Conservation (phyloP, 148 eudicot species). For the Arbutus unedo region DNA sequence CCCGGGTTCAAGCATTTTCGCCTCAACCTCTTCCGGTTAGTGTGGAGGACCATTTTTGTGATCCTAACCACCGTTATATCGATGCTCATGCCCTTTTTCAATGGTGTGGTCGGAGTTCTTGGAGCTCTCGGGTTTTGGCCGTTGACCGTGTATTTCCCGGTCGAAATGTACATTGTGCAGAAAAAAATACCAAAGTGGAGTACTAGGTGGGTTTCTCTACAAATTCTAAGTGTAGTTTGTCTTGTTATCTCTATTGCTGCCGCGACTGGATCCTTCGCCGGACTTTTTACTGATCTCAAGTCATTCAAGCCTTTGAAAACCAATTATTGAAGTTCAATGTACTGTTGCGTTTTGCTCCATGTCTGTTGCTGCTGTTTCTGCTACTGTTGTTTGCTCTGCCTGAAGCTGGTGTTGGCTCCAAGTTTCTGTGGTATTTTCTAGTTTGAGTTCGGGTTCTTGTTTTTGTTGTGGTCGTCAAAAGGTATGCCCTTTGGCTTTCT, state of each 20-base stretch:
- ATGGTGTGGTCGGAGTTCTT: slow-evolving; percentile 40
- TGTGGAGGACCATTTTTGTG: slow-evolving; percentile 40
- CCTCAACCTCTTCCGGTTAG: slow-evolving; percentile 34
- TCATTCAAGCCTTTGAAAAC: slow-evolving; percentile 33
- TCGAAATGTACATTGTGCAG: slow-evolving; percentile 43
- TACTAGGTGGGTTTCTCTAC: slow-evolving; percentile 34
- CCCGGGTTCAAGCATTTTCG: slow-evolving; percentile 12
- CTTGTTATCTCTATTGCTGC: slow-evolving; percentile 35
- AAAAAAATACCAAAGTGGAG: slow-evolving; percentile 35
- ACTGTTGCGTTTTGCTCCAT: too few species aligned
- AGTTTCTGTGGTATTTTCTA: too few species aligned
- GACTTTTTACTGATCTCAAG: slow-evolving; percentile 30
- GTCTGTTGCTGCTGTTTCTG: too few species aligned
- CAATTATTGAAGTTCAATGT: slow-evolving; percentile 11
- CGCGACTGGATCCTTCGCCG: slow-evolving; percentile 35
- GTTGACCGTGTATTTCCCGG: slow-evolving; percentile 40
- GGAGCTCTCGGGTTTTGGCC: slow-evolving; percentile 48
- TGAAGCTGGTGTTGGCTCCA: too few species aligned
- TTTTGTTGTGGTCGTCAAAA: too few species aligned
- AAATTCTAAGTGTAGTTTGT: slow-evolving; percentile 31
- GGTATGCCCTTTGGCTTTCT: too few species aligned
- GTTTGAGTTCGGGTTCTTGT: too few species aligned
- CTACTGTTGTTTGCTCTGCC: too few species aligned
- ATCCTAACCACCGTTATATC: slow-evolving; percentile 27
- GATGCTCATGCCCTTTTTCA: slow-evolving; percentile 47